Base-by-base conservation (phyloP, 257 asterid species). In the Fraxinus pennsylvanica region DNA sequence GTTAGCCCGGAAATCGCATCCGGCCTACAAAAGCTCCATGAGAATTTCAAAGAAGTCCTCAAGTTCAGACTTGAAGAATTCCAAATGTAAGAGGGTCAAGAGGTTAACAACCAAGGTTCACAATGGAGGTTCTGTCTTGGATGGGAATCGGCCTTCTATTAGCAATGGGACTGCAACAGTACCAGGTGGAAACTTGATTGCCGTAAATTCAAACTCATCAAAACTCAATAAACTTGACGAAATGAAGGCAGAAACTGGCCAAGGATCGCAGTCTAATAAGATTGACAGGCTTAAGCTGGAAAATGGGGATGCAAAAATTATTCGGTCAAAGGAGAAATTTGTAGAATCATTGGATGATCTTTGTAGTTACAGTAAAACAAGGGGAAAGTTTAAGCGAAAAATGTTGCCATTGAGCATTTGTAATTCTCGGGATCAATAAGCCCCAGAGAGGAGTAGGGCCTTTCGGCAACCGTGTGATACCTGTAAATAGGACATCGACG, bases 341-440 rank as follows among this genome's bases (percentile, higher is more conserved):
- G 79, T 33, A 61, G 86, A 81, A 36, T 68, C 76, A 47, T 21
- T 39, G 73, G 81, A 84, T 59, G 79, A 84, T 73, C 75, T 69
- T 75, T 43, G 52, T 43, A 43, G 52, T 43, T 43, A 43, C 52
- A 79, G 80, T 54, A 74, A 43, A 71, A 84, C 82, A 82, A 82
- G 73, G 75, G 81, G 81, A 59, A 81, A 77, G 81, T 59, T 82
- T 19, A 87, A 84, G 82, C 90, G 85, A 81, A 87, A 84, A 81
- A 87, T 80, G 75, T 74, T 87, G 72, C 90, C 90, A 32, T 80
- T 87, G 50, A 87, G 90, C 77, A 82, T 87, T 66, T 84, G 90
- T 82, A 84, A 75, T 81, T 76, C 81, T 76, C 76, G 82, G 80
- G 88, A 84, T 78, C 81, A 82, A 70, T 61, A 75, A 84, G 71